Conservation (phyloP, 371 early-diverging fungal genomes). For the Nematocida sp. region DNA sequence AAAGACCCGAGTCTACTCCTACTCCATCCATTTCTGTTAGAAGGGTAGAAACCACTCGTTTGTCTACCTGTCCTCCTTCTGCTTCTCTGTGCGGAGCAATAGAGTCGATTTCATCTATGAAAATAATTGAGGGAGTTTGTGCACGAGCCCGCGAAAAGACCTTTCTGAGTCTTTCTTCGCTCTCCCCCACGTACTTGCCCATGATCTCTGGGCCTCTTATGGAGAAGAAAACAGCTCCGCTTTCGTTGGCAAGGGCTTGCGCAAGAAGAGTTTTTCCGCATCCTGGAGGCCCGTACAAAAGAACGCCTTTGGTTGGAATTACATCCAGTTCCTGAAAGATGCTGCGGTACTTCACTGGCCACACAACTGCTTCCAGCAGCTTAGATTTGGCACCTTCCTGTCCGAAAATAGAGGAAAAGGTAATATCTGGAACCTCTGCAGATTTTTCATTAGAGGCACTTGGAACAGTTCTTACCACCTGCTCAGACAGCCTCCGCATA, state of each 20-base stretch:
- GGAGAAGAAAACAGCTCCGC: slow-evolving; percentile 85
- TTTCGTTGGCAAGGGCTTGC: slow-evolving; percentile 89
- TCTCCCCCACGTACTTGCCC: slow-evolving; percentile 92
- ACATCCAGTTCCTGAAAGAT: slow-evolving; percentile 78
- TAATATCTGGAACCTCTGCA: slow-evolving; percentile 47
- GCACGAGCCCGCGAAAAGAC: slow-evolving; percentile 89
- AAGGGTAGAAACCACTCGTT: slow-evolving; percentile 85
- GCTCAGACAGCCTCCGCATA: slow-evolving; percentile 3
- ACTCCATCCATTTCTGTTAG: slow-evolving; percentile 99
- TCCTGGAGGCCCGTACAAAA: slow-evolving; percentile 93
- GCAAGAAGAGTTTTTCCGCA: slow-evolving; percentile 93
- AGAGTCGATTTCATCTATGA: slow-evolving; percentile 98
- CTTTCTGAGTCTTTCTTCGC: slow-evolving; percentile 90
- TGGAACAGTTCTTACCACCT: slow-evolving; percentile 23
- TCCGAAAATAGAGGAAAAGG: slow-evolving; percentile 55
- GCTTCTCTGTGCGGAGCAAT: slow-evolving; percentile 89
- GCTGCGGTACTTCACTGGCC: slow-evolving; percentile 69
- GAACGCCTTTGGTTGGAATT: slow-evolving; percentile 83
- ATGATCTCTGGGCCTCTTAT: slow-evolving; percentile 97
- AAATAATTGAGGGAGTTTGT: slow-evolving; percentile 91
- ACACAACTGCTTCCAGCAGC: slow-evolving; percentile 46
- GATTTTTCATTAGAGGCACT: slow-evolving; percentile 48
- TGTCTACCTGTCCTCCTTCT: slow-evolving; percentile 82
- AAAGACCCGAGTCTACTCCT: slow-evolving; percentile 75
- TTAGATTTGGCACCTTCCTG: slow-evolving; percentile 40